Percentiles rank a stretch among this genome's conserved stretches.
These are phyloP conservation scores for Cytidiella melzeri DNA, from an alignment of 768 basidiomycete genomes.

Conservation along the genomic window DNA sequence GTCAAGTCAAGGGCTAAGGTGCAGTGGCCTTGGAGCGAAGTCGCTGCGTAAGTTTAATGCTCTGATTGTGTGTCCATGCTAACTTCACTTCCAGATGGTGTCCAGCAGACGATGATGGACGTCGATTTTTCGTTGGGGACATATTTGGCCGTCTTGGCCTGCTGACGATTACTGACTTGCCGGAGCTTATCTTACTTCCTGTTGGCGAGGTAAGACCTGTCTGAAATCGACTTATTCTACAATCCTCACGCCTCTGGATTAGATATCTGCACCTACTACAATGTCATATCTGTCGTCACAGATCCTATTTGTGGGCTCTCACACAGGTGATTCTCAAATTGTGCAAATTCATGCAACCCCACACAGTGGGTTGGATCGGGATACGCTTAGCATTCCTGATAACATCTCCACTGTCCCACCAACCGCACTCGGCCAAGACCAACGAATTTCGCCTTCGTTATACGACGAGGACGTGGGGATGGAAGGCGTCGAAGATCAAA, in stretches of 20 bases:
- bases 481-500: constrained; percentile 30
- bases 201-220: constrained; percentile 62
- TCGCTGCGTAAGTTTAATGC: constrained; percentile 51
- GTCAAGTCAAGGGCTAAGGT: constrained; percentile 50
- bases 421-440: constrained; percentile 32
- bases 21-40: constrained; percentile 72
- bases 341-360: constrained; percentile 49
- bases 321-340: constrained; percentile 76
- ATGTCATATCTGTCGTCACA: constrained; percentile 70
- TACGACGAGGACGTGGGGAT: constrained; percentile 24
- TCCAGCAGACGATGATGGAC: constrained; percentile 37
- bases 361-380: constrained; percentile 30
- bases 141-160: constrained; percentile 63
- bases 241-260: background rate
- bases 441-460: constrained; percentile 21
- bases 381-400: constrained; percentile 47
- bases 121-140: constrained; percentile 61
- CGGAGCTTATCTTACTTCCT: constrained; percentile 48
- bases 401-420: constrained; percentile 39
- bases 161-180: constrained; percentile 45
- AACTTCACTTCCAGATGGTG: constrained; percentile 29
- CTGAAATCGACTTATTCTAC: background rate
- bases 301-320: constrained; percentile 73
- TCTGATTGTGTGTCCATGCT: background rate
- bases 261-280: constrained; percentile 69